A percentile compares a stretch with the other conserved stretches of the same genome.
These are phyloP conservation scores for Dendrocalamus sinicus DNA, from an alignment of 176 grass and related monocot genomes.

Conservation along the genomic window DNA sequence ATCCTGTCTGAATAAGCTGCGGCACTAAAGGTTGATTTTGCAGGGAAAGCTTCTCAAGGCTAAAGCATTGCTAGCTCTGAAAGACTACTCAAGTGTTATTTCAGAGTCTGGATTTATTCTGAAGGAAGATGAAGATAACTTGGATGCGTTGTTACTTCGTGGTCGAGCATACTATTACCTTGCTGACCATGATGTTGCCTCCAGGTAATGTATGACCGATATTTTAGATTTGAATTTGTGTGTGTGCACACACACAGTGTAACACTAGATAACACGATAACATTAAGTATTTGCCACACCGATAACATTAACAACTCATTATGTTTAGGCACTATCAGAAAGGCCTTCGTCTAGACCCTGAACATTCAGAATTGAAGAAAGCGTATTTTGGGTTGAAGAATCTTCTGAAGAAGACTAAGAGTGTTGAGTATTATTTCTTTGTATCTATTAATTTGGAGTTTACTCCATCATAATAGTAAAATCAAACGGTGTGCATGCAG, in stretches of 20 bases:
- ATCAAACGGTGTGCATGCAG: slow-evolving; percentile 49
- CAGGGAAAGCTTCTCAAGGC: slow-evolving; percentile 96
- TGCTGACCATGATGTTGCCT: slow-evolving; percentile 94
- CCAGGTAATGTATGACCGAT: slow-evolving; percentile 54
- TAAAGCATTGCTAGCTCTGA: slow-evolving; percentile 72
- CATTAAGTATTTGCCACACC: not conserved
- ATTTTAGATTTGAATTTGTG: slow-evolving; percentile 2
- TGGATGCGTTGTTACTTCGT: slow-evolving; percentile 84
- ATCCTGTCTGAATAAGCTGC: not conserved
- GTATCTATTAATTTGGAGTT: slow-evolving; percentile 22
- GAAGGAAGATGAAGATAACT: slow-evolving; percentile 97
- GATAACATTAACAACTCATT: slow-evolving; percentile 22
- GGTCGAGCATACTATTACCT: slow-evolving; percentile 97
- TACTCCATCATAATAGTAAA: not conserved
- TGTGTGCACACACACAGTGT: not conserved
- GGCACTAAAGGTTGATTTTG: slow-evolving; percentile 38
- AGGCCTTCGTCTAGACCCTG: slow-evolving; percentile 88
- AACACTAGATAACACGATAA: not conserved
- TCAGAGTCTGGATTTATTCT: slow-evolving; percentile 90
- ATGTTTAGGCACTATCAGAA: slow-evolving; percentile 88
- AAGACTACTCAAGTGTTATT: slow-evolving; percentile 89
- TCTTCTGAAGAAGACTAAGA: slow-evolving; percentile 96
- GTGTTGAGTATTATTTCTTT: slow-evolving; percentile 57
- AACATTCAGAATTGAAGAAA: slow-evolving; percentile 93
- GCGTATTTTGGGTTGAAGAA: slow-evolving; percentile 96